phyloP scores from a whole-genome alignment of 2,329 filamentous ascomycete species.

The Pseudogymnoascus sp. region DNA sequence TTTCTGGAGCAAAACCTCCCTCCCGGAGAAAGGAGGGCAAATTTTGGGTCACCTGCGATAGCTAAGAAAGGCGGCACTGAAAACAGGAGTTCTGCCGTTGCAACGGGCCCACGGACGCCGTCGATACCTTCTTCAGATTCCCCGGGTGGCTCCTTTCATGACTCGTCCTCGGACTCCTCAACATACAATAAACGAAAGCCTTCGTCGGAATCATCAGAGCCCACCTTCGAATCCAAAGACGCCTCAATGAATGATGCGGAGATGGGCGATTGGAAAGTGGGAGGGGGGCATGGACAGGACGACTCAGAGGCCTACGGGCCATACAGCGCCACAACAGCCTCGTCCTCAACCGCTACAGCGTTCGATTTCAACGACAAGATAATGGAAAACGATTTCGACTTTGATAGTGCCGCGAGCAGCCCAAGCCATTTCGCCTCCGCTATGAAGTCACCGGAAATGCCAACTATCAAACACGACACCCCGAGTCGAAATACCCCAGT shows the following conservation, averaged over 20 bases:
- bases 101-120: conserved; percentile 19
- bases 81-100: conserved; percentile 19
- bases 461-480: conserved; percentile 33
- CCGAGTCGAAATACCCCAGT: conserved; percentile 22
- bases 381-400: conserved; percentile 47
- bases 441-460: conserved; percentile 38
- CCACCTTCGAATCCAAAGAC: conserved; percentile 36
- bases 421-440: conserved; percentile 35
- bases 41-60: conserved; percentile 22
- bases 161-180: conserved; percentile 47
- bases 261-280: conserved; percentile 37
- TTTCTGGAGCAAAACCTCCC: conserved; percentile 26
- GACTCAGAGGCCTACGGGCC: conserved; percentile 34
- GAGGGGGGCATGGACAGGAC: conserved; percentile 30
- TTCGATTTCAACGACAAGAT: conserved; percentile 37
- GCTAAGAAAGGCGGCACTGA: conserved; percentile 22
- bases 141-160: conserved; percentile 35
- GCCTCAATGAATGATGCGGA: conserved; percentile 38
- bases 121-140: conserved; percentile 24
- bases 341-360: conserved; percentile 29
- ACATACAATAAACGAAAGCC: conserved; percentile 40
- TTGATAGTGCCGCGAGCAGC: conserved; percentile 52
- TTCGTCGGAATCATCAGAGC: conserved; percentile 40
- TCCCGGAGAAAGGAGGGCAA: conserved; percentile 20
- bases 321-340: conserved; percentile 31